Conservation (phyloP, 2,329 filamentous ascomycete genomes). For the Fusarium scirpi region DNA sequence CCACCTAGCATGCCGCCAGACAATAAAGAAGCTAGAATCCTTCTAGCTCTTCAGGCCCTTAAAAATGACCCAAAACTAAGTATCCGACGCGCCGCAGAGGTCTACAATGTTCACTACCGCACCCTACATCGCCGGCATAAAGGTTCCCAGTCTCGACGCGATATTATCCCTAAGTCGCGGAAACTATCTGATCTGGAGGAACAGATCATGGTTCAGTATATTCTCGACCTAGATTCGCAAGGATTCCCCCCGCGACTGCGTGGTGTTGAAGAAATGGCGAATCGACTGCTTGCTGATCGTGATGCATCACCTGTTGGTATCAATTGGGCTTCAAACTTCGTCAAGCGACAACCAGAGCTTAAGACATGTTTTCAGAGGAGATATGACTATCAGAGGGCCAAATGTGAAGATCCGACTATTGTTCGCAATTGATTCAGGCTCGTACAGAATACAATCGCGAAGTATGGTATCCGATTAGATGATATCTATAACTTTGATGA, state of each 20-base stretch:
- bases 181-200: not conserved
- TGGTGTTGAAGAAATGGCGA: constrained; percentile 45
- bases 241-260: constrained; percentile 37
- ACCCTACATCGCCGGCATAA: not conserved
- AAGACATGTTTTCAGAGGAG: not conserved
- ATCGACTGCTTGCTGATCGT: constrained; percentile 28
- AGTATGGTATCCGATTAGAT: too few relatives aligned
- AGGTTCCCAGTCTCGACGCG: not conserved
- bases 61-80: not conserved
- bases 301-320: constrained; percentile 37
- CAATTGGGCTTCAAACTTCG: not conserved
- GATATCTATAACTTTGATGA: too few relatives aligned
- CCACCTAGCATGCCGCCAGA: too few relatives aligned
- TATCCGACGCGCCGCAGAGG: not conserved
- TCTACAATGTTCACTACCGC: not conserved
- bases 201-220: not conserved
- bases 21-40: too few relatives aligned
- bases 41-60: too few relatives aligned
- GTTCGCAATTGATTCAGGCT: too few relatives aligned
- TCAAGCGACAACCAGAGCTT: too few relatives aligned
- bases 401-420: too few relatives aligned
- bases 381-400: too few relatives aligned
- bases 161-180: not conserved
- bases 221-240: constrained; percentile 23
- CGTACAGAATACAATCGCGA: too few relatives aligned